A percentile compares a stretch with the other conserved stretches of the same genome.
phyloP scores from a whole-genome alignment of 768 basidiomycete genomes.

The Collybia mongolica region DNA sequence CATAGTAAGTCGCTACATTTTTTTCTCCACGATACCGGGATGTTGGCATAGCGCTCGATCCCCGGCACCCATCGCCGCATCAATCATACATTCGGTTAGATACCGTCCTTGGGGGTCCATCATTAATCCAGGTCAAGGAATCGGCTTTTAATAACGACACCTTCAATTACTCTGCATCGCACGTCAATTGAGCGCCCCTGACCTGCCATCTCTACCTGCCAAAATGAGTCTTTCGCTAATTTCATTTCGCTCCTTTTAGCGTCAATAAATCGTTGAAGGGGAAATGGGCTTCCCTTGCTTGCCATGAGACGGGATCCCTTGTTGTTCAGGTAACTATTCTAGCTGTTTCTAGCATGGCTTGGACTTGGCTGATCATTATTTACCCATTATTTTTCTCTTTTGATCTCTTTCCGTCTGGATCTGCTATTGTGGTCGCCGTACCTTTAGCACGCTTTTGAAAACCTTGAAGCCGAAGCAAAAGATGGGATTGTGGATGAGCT shows the following conservation, averaged over 20 bases:
- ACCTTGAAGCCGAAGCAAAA: constrained; percentile 79
- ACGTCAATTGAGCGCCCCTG: no score
- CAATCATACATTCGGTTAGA: no score
- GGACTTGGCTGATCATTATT: no score
- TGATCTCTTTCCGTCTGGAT: not conserved
- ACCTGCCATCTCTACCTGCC: not conserved
- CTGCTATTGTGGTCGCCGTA: not conserved
- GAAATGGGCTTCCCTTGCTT: constrained; percentile 87
- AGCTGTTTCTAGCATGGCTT: no score
- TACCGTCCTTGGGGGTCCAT: not conserved
- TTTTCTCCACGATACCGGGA: not conserved
- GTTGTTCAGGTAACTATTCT: constrained; percentile 68
- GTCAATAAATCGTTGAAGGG: constrained; percentile 87
- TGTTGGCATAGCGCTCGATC: not conserved
- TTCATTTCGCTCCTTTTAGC: constrained; percentile 31
- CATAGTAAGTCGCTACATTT: constrained; percentile 55
- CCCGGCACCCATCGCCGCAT: no score
- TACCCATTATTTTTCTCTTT: not conserved
- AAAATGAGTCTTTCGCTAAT: not conserved
- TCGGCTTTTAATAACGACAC: no score
- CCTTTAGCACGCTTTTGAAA: constrained; percentile 77
- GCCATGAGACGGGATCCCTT: constrained; percentile 87
- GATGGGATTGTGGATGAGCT: constrained; percentile 83
- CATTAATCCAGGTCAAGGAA: not conserved
- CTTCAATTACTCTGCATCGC: no score